phyloP scores from a whole-genome alignment of 225 moss, liverwort and hornwort genomes.

The Takakia lepidozioides region DNA sequence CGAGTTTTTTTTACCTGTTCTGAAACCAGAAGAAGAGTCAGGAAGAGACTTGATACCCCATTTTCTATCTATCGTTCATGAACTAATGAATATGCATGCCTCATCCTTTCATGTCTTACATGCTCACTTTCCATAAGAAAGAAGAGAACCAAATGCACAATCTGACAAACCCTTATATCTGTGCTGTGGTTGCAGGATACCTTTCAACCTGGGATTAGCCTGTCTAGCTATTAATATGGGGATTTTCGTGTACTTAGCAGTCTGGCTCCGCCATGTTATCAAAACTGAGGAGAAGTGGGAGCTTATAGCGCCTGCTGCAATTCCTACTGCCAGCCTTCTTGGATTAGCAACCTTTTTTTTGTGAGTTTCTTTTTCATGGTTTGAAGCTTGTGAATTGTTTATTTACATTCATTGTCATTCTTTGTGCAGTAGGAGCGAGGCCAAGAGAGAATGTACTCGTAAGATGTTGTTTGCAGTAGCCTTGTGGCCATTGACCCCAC shows the following conservation, averaged over 20 bases:
- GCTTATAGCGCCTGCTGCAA: constrained; percentile 76
- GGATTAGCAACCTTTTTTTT: constrained; percentile 65
- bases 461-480: no score
- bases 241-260: constrained; percentile 85
- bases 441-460: no score
- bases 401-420: no score
- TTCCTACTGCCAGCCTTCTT: constrained; percentile 82
- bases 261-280: constrained; percentile 76
- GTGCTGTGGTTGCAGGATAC: constrained; percentile 46
- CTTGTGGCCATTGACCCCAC: no score
- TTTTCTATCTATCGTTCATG: background rate
- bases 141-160: no score
- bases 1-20: background rate
- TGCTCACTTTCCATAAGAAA: background rate
- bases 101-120: no score
- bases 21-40: background rate
- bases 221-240: constrained; percentile 63
- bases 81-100: no score
- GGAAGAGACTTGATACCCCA: background rate
- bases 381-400: no score
- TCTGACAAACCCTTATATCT: no score
- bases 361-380: no score
- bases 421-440: no score
- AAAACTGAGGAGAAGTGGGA: constrained; percentile 84
- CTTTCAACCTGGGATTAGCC: constrained; percentile 65